These are phyloP conservation scores for Coprinellus micaceus DNA, from an alignment of 768 basidiomycete genomes.

Conservation along the genomic window DNA sequence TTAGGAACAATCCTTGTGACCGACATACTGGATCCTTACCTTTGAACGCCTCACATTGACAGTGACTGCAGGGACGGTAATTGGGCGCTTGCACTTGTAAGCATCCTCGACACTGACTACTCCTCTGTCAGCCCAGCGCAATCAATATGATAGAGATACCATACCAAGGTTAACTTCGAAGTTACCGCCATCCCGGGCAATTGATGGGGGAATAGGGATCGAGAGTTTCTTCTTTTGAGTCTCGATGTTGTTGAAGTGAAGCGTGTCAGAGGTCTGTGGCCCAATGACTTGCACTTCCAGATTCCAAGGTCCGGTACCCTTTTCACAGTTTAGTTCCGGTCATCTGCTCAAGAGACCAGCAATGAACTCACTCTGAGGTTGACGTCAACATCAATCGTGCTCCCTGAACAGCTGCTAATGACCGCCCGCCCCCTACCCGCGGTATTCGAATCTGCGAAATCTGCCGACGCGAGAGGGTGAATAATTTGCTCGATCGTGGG, in stretches of 20 bases:
- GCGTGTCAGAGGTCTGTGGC: conserved; percentile 58
- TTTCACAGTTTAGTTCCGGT: neutral
- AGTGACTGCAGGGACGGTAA: conserved; percentile 72
- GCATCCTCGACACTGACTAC: conserved; percentile 82
- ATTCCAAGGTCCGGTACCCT: conserved; percentile 92
- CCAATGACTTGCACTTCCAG: conserved; percentile 80
- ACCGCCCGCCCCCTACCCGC: conserved; percentile 45
- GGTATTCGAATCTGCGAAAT: conserved; percentile 50
- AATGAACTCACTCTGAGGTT: conserved; percentile 62
- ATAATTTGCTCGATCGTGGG: conserved; percentile 84
- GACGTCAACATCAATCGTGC: conserved; percentile 70
- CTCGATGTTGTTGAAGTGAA: conserved; percentile 54
- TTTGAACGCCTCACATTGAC: conserved; percentile 82
- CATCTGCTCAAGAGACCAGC: neutral
- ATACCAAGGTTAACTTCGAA: conserved; percentile 81
- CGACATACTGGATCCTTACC: conserved; percentile 37
- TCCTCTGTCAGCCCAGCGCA: neutral
- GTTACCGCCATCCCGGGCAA: conserved; percentile 66
- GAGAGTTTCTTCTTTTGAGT: conserved; percentile 51
- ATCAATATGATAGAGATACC: too few species aligned
- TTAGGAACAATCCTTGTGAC: neutral
- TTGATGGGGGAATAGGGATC: conserved; percentile 63
- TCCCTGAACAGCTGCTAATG: conserved; percentile 78
- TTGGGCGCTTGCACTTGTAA: conserved; percentile 76
- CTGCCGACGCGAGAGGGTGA: conserved; percentile 81